Conservation (phyloP, 2,329 filamentous ascomycete species). For the Periconia sp. region DNA sequence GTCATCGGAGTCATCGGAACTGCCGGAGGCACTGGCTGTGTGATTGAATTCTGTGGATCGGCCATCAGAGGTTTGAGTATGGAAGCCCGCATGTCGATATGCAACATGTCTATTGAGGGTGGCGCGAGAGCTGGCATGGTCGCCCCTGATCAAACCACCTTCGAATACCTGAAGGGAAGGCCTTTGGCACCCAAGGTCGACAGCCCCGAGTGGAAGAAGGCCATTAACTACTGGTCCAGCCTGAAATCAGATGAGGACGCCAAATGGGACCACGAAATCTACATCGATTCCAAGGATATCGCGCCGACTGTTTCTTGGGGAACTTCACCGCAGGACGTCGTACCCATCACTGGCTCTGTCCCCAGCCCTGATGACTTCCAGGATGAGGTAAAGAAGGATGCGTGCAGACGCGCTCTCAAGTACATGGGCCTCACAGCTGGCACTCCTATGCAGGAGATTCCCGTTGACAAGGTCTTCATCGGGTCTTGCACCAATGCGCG, state of each 20-base stretch:
- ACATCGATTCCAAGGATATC: slow-evolving; percentile 91
- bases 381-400: slow-evolving; percentile 75
- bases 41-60: slow-evolving; percentile 97
- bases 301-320: slow-evolving; percentile 94
- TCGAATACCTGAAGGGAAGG: slow-evolving; percentile 90
- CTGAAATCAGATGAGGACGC: slow-evolving; percentile 85
- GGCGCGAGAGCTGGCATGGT: slow-evolving; percentile 97
- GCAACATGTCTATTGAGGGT: slow-evolving; percentile 98
- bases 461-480: slow-evolving; percentile 95
- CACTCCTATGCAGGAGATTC: slow-evolving; percentile 88
- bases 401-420: slow-evolving; percentile 79
- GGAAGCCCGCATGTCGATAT: slow-evolving; percentile 98
- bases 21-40: slow-evolving; percentile 88
- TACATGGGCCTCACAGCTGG: slow-evolving; percentile 94
- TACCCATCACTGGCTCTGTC: slow-evolving; percentile 90
- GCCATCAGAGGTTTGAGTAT: slow-evolving; percentile 88
- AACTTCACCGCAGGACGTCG: slow-evolving; percentile 91
- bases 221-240: slow-evolving; percentile 82
- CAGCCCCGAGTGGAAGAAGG: slow-evolving; percentile 87
- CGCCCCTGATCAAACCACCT: slow-evolving; percentile 89
- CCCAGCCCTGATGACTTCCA: slow-evolving; percentile 87
- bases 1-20: slow-evolving; percentile 94
- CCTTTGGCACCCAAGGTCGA: slow-evolving; percentile 84
- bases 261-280: slow-evolving; percentile 85
- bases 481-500: slow-evolving; percentile 97